Conservation (phyloP, 2,329 filamentous ascomycete genomes). For the Cladosporium austrohemisphaericum region DNA sequence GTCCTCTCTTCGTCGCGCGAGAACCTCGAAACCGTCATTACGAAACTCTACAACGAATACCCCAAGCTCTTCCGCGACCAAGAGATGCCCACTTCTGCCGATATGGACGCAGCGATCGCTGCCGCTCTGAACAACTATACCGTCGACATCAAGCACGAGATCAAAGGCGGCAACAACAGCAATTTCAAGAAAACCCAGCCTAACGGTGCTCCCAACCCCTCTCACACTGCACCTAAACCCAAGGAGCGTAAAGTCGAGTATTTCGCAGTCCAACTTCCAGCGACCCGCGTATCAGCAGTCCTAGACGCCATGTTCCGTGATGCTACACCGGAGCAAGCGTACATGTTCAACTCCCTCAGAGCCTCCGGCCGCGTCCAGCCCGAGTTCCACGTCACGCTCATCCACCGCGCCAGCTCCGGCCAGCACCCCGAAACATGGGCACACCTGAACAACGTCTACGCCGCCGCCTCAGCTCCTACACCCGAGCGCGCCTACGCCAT, state of each 20-base stretch:
- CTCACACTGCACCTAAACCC: conserved; percentile 34
- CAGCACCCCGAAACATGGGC: conserved; percentile 70
- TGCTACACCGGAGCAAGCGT: conserved; percentile 51
- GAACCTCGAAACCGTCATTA: conserved; percentile 79
- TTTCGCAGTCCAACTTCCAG: conserved; percentile 57
- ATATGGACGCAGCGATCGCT: conserved; percentile 76
- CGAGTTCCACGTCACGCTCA: conserved; percentile 91
- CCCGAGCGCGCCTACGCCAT: conserved; percentile 36
- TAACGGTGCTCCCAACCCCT: conserved; percentile 28
- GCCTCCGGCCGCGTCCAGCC: conserved; percentile 70
- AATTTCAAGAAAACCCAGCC: conserved; percentile 28
- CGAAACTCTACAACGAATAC: conserved; percentile 68
- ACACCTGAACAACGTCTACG: conserved; percentile 61
- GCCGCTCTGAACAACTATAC: conserved; percentile 71
- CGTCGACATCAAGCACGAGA: conserved; percentile 70
- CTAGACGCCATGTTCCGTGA: conserved; percentile 68
- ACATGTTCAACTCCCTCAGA: conserved; percentile 72
- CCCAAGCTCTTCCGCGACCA: conserved; percentile 64
- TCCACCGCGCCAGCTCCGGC: conserved; percentile 67
- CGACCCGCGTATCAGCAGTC: conserved; percentile 50
- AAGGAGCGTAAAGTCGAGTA: conserved; percentile 59
- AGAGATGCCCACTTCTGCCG: conserved; percentile 64
- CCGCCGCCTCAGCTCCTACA: conserved; percentile 31
- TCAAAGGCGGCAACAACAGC: conserved; percentile 54
- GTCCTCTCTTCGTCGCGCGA: conserved; percentile 70